Evolutionary conservation across 176 grass and related monocot species (phyloP), one percentile per base, ranked within the genome.

Genomic region (Ampelocalamus luodianensis): DNA sequence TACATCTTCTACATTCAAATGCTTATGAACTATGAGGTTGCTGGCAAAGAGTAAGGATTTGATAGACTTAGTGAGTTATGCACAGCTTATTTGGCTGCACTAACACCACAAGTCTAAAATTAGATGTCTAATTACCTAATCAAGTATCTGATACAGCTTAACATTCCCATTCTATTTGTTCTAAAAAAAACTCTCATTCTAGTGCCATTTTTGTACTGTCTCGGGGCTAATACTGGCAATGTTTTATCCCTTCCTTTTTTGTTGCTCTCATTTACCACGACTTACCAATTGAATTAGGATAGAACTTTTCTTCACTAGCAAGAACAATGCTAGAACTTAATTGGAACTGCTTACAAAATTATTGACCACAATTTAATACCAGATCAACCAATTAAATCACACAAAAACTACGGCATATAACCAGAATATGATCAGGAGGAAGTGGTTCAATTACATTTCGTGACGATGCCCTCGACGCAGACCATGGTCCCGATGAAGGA

Each of bases 401-500:
- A 51, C 0, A 5, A 71, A 42, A 22, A 15, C 3, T 74, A 85
- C 14, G 43, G 16, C 7, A 50, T 36, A 4, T 36, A 77, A 45
- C 6, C 1, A 58, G 24, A 77, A 11, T 24, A 84, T 23, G 18
- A 18, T 2, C 22, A 76, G 16, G 40, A 73, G 18, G 34, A 71
- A 63, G 16, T 32, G 13, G 59, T 49, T 55, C 8, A 17, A 36
- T 90, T 80, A 99, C 96, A 99, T 96, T 99, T 99, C 18, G 96
- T 99, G 78, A 99, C 88, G 58, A 99, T 99, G 60, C 96, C 96
- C 83, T 99, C 93, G 10, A 99, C 93, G 69, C 96, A 99, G 80
- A 99, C 96, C 96, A 99, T 94, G 56, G 93, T 92, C 13, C 96
- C 96, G 4, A 99, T 99, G 86, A 99, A 96, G 77, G 93, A 92